A percentile compares a stretch with the other conserved stretches of the same genome.
phyloP scores from a whole-genome alignment of 306 rosid genomes.

The Notholithocarpus densiflorus region DNA sequence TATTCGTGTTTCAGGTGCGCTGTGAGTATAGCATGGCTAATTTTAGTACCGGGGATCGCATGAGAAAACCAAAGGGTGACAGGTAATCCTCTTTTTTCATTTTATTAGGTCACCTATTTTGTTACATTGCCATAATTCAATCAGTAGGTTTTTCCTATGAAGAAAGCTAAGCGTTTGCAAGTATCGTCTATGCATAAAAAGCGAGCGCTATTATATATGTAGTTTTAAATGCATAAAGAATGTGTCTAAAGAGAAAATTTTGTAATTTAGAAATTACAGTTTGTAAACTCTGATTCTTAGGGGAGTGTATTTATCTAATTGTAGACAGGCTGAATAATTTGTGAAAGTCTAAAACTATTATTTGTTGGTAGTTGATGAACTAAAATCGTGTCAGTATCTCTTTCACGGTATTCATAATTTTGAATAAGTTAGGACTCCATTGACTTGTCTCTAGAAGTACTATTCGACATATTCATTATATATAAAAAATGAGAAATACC shows the following conservation, averaged over 20 bases:
- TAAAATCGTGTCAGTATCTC: too few relatives aligned
- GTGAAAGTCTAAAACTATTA: not conserved
- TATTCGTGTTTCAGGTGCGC: constrained; percentile 49
- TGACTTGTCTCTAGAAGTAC: not conserved
- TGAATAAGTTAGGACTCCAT: too few relatives aligned
- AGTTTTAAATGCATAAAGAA: not conserved
- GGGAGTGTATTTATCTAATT: too few relatives aligned
- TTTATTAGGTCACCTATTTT: too few relatives aligned
- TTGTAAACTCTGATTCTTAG: too few relatives aligned
- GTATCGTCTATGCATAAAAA: not conserved
- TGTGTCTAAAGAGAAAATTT: not conserved
- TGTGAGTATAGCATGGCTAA: constrained; percentile 94
- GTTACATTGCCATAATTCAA: not conserved
- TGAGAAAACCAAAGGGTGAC: constrained; percentile 88
- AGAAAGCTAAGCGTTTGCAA: not conserved
- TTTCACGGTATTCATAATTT: too few relatives aligned
- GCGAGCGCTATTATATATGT: not conserved
- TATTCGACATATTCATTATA: too few relatives aligned
- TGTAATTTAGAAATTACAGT: not conserved
- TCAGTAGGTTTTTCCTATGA: not conserved
- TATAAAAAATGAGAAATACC: not conserved
- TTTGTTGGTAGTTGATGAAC: too few relatives aligned
- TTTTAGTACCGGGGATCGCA: constrained; percentile 92
- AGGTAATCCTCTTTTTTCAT: constrained; percentile 41
- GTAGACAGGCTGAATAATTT: not conserved